Conservation (phyloP, 192 early-diverging fungal genomes). For the Podila epigama region DNA sequence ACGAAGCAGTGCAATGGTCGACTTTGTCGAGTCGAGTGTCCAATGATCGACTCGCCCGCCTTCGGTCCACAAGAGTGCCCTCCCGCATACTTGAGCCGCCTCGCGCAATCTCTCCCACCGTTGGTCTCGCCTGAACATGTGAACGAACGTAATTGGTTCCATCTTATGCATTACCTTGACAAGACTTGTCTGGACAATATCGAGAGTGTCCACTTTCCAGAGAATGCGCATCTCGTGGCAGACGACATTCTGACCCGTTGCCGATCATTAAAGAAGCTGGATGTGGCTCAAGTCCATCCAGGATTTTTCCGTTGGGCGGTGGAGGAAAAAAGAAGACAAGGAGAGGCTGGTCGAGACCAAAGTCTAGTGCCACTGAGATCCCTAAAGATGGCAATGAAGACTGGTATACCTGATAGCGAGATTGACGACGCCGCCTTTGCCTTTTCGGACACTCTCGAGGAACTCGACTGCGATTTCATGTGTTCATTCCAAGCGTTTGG, state of each 20-base stretch:
- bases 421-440: neutral
- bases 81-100: no score
- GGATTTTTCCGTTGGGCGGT: neutral
- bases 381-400: neutral
- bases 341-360: neutral
- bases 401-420: neutral
- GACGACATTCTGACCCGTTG: neutral
- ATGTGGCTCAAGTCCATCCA: neutral
- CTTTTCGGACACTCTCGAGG: slow-evolving; percentile 3
- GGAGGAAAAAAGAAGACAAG: neutral
- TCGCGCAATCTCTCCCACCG: neutral
- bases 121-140: neutral
- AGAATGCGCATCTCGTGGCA: neutral
- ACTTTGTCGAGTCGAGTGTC: no score
- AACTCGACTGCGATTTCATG: neutral
- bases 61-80: no score
- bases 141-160: neutral
- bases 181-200: neutral
- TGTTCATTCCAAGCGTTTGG: neutral
- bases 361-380: neutral
- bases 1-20: no score
- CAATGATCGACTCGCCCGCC: no score
- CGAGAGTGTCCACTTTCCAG: neutral
- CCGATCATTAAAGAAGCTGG: neutral
- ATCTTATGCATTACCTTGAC: neutral